These are phyloP conservation scores for Rosa multiflora DNA, from an alignment of 306 rosid species.

Conservation along the genomic window DNA sequence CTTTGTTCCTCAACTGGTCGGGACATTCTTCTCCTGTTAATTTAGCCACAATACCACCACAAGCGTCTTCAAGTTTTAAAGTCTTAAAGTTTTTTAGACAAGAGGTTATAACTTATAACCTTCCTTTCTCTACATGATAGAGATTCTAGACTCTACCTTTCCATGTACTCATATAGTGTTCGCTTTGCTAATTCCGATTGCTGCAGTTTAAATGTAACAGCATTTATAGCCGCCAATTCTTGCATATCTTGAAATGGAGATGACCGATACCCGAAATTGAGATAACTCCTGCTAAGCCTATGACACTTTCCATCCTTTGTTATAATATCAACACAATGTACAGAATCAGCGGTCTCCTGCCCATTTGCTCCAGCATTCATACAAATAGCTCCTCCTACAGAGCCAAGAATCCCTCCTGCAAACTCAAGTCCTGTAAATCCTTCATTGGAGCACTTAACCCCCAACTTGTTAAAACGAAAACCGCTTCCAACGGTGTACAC, in stretches of 20 bases:
- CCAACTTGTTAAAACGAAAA: conserved; percentile 26
- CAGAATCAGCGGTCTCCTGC: conserved; percentile 33
- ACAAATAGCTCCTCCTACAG: conserved; percentile 34
- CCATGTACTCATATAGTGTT: conserved; percentile 18
- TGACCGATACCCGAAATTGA: conserved; percentile 27
- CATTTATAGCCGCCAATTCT: conserved; percentile 33
- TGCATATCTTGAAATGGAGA: conserved; percentile 34
- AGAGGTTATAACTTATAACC: too few species aligned
- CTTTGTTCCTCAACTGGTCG: conserved; percentile 30
- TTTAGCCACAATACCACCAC: conserved; percentile 1
- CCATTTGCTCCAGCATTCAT: conserved; percentile 45
- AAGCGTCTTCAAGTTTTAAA: neutral
- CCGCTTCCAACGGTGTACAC: conserved; percentile 37
- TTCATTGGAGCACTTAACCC: conserved; percentile 30
- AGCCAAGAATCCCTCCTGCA: conserved; percentile 38
- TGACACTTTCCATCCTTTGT: conserved; percentile 23
- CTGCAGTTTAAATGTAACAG: conserved; percentile 28
- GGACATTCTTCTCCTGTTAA: conserved; percentile 30
- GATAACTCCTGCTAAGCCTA: conserved; percentile 18
- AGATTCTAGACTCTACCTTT: conserved; percentile 14
- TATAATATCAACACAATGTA: conserved; percentile 22
- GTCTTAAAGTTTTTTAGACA: neutral
- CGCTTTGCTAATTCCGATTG: conserved; percentile 16
- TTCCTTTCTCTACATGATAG: neutral
- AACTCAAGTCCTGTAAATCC: conserved; percentile 37